Conservation (phyloP, 1,284 basidiomycete species). For the Boletus sp. region DNA sequence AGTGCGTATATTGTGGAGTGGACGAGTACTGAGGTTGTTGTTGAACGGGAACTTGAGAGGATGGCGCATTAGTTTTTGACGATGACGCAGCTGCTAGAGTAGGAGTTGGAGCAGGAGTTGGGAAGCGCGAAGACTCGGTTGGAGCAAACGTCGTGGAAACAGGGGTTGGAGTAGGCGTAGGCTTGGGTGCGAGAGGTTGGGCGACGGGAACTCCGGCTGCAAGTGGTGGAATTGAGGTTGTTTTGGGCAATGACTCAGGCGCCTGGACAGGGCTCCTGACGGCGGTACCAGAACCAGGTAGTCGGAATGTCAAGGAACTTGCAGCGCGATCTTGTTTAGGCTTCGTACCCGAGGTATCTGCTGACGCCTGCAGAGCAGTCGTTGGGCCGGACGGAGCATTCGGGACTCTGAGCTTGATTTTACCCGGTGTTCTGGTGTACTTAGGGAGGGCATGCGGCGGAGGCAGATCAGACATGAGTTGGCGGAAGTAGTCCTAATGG, state of each 20-base stretch:
- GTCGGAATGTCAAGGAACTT: constrained; percentile 29
- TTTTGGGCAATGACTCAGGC: constrained; percentile 22
- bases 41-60: constrained; percentile 32
- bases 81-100: constrained; percentile 10
- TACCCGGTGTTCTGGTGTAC: constrained; percentile 53
- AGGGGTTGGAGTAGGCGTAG: constrained; percentile 14
- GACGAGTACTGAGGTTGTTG: constrained; percentile 29
- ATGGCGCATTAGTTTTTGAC: constrained; percentile 28
- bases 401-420: constrained; percentile 67
- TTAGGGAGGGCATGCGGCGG: constrained; percentile 56
- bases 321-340: constrained; percentile 22
- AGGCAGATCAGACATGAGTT: constrained; percentile 72
- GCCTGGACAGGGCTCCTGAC: constrained; percentile 23
- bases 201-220: constrained; percentile 20
- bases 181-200: constrained; percentile 18
- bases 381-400: constrained; percentile 15
- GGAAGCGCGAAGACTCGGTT: constrained; percentile 19
- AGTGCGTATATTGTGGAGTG: constrained; percentile 34
- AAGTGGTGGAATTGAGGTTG: constrained; percentile 17
- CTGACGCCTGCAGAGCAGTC: constrained; percentile 8
- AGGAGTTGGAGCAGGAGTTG: constrained; percentile 22
- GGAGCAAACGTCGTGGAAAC: constrained; percentile 25
- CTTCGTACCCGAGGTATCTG: constrained; percentile 18
- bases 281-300: constrained; percentile 25
- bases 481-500: constrained; percentile 63